Conservation (phyloP, 2,329 filamentous ascomycete genomes). For the Hymenoscyphus salicellus region DNA sequence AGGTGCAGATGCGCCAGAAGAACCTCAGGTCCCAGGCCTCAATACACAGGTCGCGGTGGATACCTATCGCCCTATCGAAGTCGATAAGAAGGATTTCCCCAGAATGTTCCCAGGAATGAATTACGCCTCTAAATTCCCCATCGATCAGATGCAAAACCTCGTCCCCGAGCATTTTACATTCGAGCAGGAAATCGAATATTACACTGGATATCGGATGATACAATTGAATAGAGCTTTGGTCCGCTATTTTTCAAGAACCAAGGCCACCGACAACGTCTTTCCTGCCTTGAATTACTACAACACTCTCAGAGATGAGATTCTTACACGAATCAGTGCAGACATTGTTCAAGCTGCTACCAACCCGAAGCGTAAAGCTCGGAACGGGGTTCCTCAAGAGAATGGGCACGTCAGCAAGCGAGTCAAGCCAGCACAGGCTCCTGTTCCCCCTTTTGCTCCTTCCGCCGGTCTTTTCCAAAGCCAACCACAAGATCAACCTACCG, state of each 20-base stretch:
- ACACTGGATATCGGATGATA: slow-evolving; percentile 31
- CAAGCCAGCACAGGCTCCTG: slow-evolving; percentile 13
- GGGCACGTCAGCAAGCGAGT: slow-evolving; percentile 28
- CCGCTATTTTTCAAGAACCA: slow-evolving; percentile 21
- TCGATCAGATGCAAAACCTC: slow-evolving; percentile 21
- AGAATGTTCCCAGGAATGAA: slow-evolving; percentile 15
- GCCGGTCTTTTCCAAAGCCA: not conserved
- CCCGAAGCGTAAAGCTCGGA: slow-evolving; percentile 23
- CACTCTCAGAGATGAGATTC: slow-evolving; percentile 19
- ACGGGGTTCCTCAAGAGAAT: slow-evolving; percentile 24
- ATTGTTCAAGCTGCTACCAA: slow-evolving; percentile 9
- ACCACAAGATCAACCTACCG: not conserved
- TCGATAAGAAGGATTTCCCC: slow-evolving; percentile 6
- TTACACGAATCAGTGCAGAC: slow-evolving; percentile 9
- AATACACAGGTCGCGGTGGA: slow-evolving; percentile 4
- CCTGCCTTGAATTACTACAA: slow-evolving; percentile 18
- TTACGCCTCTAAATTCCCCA: slow-evolving; percentile 21
- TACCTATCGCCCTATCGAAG: slow-evolving; percentile 1
- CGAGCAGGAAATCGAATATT: slow-evolving; percentile 26
- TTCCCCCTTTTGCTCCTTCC: not conserved
- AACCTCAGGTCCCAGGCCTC: not conserved
- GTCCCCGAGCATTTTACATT: slow-evolving; percentile 27
- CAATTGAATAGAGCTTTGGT: slow-evolving; percentile 31
- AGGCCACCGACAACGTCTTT: slow-evolving; percentile 12
- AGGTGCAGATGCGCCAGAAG: slow-evolving; percentile 5